Evolutionary conservation across 1,284 basidiomycete species (phyloP), one percentile per base, ranked within the genome.

Genomic region (Amylostereum areolatum): DNA sequence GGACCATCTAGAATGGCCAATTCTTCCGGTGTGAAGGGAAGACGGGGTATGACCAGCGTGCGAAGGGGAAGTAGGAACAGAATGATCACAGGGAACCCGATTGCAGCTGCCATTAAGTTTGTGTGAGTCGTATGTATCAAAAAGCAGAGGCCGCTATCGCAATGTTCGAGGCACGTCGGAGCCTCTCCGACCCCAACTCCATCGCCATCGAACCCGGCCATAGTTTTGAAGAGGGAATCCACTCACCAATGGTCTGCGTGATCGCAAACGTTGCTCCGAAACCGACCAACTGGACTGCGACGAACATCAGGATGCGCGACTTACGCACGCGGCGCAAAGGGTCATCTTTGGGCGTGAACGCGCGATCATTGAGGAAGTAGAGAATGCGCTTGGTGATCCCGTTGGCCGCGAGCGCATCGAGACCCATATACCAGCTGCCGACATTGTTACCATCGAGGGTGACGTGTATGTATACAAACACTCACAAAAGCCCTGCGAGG

Each of bases 261-360:
- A 97, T 85, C 0, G 90, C 90, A 63, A 97, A 92, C 0, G 93
- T 95, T 5, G 86, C 84, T 0, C 86, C 93, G 57, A 97, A 97
- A 9, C 88, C 91, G 5, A 89, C 55, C 47, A 97, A 78, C 66
- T 98, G 91, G 33, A 97, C 76, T 4, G 72, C 68, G 1, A 92
- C 71, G 63, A 93, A 97, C 5, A 92, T 65, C n/a, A 85, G 58
- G 48, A 97, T 83, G 36, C 87, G 77, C 0, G 80, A 83, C 60
- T 82, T 85, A 47, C 89, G 80, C 28, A 98, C 85, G 56, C 73
- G 73, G 32, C 75, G 76, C 3, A 97, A 75, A 0, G 91, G 89
- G 30, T 94, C 89, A 34, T 77, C 64, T 1, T 67, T 62, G 2
- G 81, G 73, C 0, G 81, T 86, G 48, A 89, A 70, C 1, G 71